Evolutionary conservation across 345 rosid genomes (phyloP).

Genomic region (Ceriops tagal): DNA sequence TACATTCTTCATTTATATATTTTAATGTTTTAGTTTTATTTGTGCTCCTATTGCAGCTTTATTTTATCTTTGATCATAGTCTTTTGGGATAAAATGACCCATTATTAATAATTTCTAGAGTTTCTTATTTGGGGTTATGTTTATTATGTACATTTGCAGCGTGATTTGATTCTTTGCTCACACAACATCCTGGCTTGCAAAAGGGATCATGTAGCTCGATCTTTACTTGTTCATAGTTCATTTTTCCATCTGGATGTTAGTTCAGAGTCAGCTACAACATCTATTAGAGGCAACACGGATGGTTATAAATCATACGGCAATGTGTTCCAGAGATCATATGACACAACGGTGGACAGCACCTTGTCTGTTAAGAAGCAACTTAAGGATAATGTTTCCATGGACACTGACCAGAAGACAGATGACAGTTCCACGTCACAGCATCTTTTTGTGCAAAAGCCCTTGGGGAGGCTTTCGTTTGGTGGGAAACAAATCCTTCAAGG

Average conservation of each 20-base stretch:
- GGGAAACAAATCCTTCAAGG: constrained; percentile 83
- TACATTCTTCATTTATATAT: too few relatives aligned
- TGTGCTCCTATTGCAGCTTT: too few relatives aligned
- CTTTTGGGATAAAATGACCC: too few relatives aligned
- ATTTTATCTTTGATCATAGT: too few relatives aligned
- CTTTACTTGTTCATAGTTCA: constrained; percentile 40
- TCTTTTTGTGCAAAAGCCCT: constrained; percentile 36
- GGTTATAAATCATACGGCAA: constrained; percentile 66
- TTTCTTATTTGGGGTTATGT: too few relatives aligned
- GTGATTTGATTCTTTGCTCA: constrained; percentile 77
- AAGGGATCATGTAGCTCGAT: constrained; percentile 56
- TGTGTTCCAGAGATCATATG: constrained; percentile 82
- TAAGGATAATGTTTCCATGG: constrained; percentile 50
- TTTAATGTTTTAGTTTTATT: too few relatives aligned
- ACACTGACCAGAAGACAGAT: constrained; percentile 63
- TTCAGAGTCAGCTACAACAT: constrained; percentile 93
- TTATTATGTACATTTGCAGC: constrained; percentile 41
- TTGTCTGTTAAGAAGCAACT: constrained; percentile 50
- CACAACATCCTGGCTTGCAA: constrained; percentile 71
- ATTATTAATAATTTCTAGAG: too few relatives aligned
- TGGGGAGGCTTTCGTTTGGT: constrained; percentile 47
- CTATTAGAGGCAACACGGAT: constrained; percentile 57
- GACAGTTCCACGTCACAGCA: constrained; percentile 62
- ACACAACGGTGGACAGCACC: constrained; percentile 73
- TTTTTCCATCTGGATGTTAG: constrained; percentile 58